Evolutionary conservation across 345 rosid genomes (phyloP), one percentile per base, ranked within the genome.

Genomic region (Iberis pinnata): DNA sequence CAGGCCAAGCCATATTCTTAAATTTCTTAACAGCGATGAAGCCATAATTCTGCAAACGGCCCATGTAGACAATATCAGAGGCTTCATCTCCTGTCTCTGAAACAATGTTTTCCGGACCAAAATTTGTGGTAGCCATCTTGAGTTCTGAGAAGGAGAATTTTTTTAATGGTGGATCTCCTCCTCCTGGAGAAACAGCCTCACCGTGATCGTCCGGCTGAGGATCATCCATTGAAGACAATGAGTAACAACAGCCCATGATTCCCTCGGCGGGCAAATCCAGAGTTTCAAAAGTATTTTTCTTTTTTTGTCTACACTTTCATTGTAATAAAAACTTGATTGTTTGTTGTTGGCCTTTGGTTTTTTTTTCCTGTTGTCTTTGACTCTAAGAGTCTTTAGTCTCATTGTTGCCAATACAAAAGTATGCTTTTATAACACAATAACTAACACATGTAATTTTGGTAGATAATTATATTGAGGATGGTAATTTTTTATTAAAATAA

Each of bases 221-320:
- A 43, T 68, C 70, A 54, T 56, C 69, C 20, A 63, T 27, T 39
- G 65, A 35, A 40, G 71, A 58, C 18, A 72, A 78, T 37, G 95
- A 86, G 54, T 13, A 65, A 48, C 90, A 83, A 64, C 95, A 86
- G 35, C 95, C 95, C 95, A 86, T 85, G 51, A 57, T 60, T 45
- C 2, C 38, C n/a, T 49, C 42, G 13, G 39, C 63, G 24, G 24
- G 32, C 52, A 14, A 50, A 43, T 49, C 5, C 7, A 42, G 22
- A 18, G 56, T 6, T 22, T 22, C 25, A 22, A 22, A 22, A 22
- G 4, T 22, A 22, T 22, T 22, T 6, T 6, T 22, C 6, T 22
- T 22, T 22, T 22, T 22, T 22, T 22, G 25, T 22, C 6, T 22
- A 22, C 6, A 3, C 6, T 2, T 22, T 6, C 25, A 6, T 22